A percentile compares a stretch with the other conserved stretches of the same genome.
Evolutionary conservation across 148 eudicot species (phyloP).

Genomic region (Chenopodium formosanum): DNA sequence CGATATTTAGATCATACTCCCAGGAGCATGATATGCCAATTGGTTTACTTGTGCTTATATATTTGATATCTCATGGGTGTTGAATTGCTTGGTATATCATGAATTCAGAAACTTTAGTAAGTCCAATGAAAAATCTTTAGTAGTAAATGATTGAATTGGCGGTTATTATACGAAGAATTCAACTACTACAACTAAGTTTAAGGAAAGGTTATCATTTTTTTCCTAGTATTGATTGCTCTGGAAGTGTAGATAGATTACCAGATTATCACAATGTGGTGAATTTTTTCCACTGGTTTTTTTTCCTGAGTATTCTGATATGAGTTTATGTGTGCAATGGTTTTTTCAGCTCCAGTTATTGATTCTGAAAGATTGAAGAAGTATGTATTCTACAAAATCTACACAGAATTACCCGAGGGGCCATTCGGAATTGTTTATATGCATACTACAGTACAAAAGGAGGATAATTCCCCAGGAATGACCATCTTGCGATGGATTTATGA

Average conservation of each 20-base stretch:
- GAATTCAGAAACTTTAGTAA: neutral
- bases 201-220: neutral
- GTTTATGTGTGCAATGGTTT: conserved; percentile 6
- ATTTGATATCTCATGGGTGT: too few relatives aligned
- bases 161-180: neutral
- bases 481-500: conserved; percentile 95
- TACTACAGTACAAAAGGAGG: conserved; percentile 80
- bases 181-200: too few relatives aligned
- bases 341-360: conserved; percentile 64
- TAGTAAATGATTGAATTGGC: neutral
- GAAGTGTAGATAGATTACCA: neutral
- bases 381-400: conserved; percentile 62
- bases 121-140: neutral
- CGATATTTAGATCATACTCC: too few relatives aligned
- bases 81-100: neutral
- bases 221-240: neutral
- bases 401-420: conserved; percentile 77
- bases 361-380: conserved; percentile 81
- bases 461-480: conserved; percentile 86
- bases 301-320: neutral
- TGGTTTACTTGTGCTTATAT: too few relatives aligned
- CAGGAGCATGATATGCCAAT: too few relatives aligned
- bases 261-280: neutral
- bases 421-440: conserved; percentile 85
- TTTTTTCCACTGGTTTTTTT: neutral